phyloP scores from a whole-genome alignment of 1,284 basidiomycete species.

The Puccinia novopanici region DNA sequence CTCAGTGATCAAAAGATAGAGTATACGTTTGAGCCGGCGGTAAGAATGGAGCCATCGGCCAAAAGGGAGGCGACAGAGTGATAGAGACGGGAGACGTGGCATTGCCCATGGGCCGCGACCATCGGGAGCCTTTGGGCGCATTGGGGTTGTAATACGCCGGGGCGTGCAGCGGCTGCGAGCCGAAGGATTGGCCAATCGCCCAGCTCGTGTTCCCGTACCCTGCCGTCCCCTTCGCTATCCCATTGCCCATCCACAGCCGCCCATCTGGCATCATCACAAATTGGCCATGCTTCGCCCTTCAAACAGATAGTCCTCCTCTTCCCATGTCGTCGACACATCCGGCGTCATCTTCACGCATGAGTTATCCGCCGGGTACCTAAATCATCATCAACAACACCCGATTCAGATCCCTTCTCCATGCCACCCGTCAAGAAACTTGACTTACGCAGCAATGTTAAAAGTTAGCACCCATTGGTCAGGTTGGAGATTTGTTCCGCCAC shows the following conservation, averaged over 20 bases:
- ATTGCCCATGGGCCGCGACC: slow-evolving; percentile 56
- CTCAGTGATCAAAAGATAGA: slow-evolving; percentile 53
- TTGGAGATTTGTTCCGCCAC: slow-evolving; percentile 77
- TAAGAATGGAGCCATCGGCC: slow-evolving; percentile 61
- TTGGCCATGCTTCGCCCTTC: slow-evolving; percentile 80
- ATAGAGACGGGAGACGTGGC: slow-evolving; percentile 60
- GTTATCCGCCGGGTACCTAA: slow-evolving; percentile 56
- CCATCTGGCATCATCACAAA: slow-evolving; percentile 77
- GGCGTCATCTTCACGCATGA: slow-evolving; percentile 70
- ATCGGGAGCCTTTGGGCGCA: slow-evolving; percentile 57
- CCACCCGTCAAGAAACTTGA: too few species aligned
- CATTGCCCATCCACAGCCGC: slow-evolving; percentile 74
- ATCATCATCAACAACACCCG: too few species aligned
- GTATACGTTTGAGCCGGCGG: slow-evolving; percentile 61
- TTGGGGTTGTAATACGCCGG: slow-evolving; percentile 63
- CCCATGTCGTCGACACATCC: slow-evolving; percentile 71
- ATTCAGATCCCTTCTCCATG: too few species aligned
- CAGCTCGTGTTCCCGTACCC: slow-evolving; percentile 57
- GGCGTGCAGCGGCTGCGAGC: slow-evolving; percentile 58
- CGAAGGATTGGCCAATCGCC: slow-evolving; percentile 58
- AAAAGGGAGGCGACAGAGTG: slow-evolving; percentile 62
- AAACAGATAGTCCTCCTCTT: slow-evolving; percentile 70
- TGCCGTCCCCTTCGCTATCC: slow-evolving; percentile 69
- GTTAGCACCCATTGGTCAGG: slow-evolving; percentile 67
- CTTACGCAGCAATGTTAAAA: slow-evolving; percentile 68